Evolutionary conservation across 148 eudicot species (phyloP), one percentile per base, ranked within the genome.

Genomic region (Dysphania ambrosioides): DNA sequence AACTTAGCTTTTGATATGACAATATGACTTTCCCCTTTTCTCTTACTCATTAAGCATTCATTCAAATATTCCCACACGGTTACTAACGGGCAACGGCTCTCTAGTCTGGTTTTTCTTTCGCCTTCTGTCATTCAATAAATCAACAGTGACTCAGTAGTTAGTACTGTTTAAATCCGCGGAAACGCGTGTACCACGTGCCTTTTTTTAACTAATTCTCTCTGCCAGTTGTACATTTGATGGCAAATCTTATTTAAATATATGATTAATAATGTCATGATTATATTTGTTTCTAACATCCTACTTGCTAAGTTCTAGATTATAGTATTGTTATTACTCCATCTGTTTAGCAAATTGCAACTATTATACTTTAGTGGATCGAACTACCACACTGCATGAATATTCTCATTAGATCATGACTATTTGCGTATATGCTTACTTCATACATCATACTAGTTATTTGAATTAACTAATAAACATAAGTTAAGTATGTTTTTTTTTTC

Each of bases 151-250:
- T 4, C 40, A 36, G 40, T 36, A n/a, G 40, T 4, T 8, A 36
- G 40, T 36, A 24, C 15, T 59, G 30, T 63, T 62, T 63, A n/a
- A n/a, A 6, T 63, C 66, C 66, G 40, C 66, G 66, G 21, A 63
- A 63, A 63, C 66, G 66, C 24, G 66, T 63, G 38, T 5, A 63
- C n/a, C 66, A 63, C 66, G 40, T 32, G 66, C 31, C 23, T 30
- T 61, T 12, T 42, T 42, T 36, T 36, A 4, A 36, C 40, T 8
- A 36, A 36, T 36, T 4, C 7, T 0, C 8, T 5, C 1, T 36
- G 1, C 40, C 8, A 36, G 7, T 36, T 8, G 40, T 36, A 36
- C n/a, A 36, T 36, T 36, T 1, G 40, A 5, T 36, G 40, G 40
- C 40, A 10, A 0, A 44, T 44, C 53, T 47, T 47, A 16, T 12